These are phyloP conservation scores for Diaporthe helianthi DNA, from an alignment of 2,329 filamentous ascomycete species.

Conservation along the genomic window DNA sequence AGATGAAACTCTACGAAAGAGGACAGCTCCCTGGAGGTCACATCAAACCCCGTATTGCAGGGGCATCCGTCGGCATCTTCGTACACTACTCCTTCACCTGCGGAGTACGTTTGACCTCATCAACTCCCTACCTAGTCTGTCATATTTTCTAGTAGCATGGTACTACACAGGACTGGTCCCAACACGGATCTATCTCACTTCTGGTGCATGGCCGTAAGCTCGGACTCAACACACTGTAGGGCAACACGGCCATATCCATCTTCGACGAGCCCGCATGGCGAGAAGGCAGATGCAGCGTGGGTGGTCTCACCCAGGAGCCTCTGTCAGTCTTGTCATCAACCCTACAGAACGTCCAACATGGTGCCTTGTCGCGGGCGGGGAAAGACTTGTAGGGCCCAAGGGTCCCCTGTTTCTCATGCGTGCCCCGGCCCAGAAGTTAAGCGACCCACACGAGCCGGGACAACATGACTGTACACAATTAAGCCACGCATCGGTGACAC, in stretches of 20 bases:
- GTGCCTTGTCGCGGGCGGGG: conserved; percentile 14
- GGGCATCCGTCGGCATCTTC: conserved; percentile 25
- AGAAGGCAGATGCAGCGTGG: conserved; percentile 4
- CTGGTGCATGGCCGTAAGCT: neutral
- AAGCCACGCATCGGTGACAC: conserved; percentile 9
- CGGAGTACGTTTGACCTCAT: neutral
- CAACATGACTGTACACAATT: conserved; percentile 15
- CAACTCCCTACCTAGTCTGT: neutral
- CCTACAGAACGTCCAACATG: conserved; percentile 19
- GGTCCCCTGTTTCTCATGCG: conserved; percentile 11
- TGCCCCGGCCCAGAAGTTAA: conserved; percentile 11
- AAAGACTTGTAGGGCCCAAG: conserved; percentile 12
- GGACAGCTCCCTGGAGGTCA: conserved; percentile 11
- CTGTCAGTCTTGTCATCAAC: conserved; percentile 20
- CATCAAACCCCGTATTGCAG: conserved; percentile 4
- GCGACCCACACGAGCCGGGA: conserved; percentile 9
- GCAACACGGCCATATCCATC: conserved; percentile 2
- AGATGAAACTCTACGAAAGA: conserved; percentile 12
- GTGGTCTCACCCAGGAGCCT: conserved; percentile 17
- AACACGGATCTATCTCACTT: neutral
- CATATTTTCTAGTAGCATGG: neutral
- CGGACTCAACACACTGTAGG: neutral
- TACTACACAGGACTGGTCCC: neutral
- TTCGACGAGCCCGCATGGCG: neutral
- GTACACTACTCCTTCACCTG: conserved; percentile 7